A percentile compares a stretch with the other conserved stretches of the same genome.
Evolutionary conservation across 495 filamentous ascomycete species (phyloP).

Genomic region (Tuber borchii): DNA sequence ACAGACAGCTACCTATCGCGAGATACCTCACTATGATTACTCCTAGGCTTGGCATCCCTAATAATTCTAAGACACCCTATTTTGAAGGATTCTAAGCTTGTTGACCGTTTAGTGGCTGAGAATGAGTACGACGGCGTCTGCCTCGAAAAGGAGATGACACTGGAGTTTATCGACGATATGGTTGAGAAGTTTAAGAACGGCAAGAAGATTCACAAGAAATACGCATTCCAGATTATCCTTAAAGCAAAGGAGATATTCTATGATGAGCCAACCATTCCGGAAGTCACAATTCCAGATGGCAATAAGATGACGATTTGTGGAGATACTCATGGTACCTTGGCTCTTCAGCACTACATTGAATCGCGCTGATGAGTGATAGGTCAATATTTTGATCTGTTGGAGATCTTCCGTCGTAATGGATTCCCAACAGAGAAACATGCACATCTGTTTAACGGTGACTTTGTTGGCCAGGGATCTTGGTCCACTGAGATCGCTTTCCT

Average conservation of each 20-base stretch:
- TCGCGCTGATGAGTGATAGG: conserved; percentile 48
- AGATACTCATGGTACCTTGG: conserved; percentile 75
- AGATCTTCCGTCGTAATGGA: conserved; percentile 91
- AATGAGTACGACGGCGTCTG: conserved; percentile 83
- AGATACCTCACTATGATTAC: too few species aligned
- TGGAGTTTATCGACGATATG: conserved; percentile 96
- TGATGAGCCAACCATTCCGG: conserved; percentile 93
- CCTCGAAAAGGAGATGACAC: conserved; percentile 78
- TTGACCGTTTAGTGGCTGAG: conserved; percentile 40
- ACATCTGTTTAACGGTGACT: conserved; percentile 98
- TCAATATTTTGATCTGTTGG: conserved; percentile 96
- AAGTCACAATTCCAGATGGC: conserved; percentile 71
- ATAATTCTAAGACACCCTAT: neutral
- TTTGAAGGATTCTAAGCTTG: neutral
- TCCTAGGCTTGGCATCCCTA: too few species aligned
- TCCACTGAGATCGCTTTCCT: conserved; percentile 91
- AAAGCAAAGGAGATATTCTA: conserved; percentile 84
- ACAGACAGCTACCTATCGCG: too few species aligned
- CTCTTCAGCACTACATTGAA: conserved; percentile 30
- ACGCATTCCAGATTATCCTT: conserved; percentile 90
- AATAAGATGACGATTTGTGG: conserved; percentile 87
- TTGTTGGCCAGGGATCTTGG: conserved; percentile 96
- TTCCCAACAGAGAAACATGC: conserved; percentile 72
- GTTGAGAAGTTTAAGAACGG: conserved; percentile 89
- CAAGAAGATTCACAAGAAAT: conserved; percentile 92